Base-by-base conservation (phyloP, 2,329 filamentous ascomycete genomes). In the Colletotrichum sp. region DNA sequence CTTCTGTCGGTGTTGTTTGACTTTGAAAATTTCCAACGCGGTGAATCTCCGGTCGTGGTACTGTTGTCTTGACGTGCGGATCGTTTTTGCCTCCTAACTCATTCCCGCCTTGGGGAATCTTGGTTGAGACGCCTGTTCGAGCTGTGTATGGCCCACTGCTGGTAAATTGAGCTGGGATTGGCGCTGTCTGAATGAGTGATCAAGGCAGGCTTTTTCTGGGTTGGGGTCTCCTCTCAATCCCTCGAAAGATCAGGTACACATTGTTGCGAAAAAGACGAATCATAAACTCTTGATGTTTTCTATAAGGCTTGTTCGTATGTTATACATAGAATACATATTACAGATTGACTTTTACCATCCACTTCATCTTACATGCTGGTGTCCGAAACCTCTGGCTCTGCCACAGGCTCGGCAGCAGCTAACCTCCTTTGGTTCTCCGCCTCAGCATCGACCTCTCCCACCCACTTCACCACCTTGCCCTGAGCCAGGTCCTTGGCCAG, bases 401-500 rank as follows among this genome's bases (percentile, higher is more conserved):
- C 44, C 44, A n/a, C 44, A 49, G 11, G 19, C 19, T 66, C 22
- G 27, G 7, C 22, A 8, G 34, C 22, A 16, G 36, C 13, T 12
- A 27, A 36, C 68, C 44, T 49, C 11, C 44, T 49, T 22, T 22
- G 44, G 44, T 2, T 22, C 63, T 66, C 36, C 0, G 63, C 29
- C 62, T 44, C 52, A 36, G 49, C 29, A 64, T 74, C 62, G 19
- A 52, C 69, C 29, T 66, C 74, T 8, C 74, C 74, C 7, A 75
- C n/a, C 73, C 73, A 76, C 59, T 57, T n/a, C 4, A 77, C 36
- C 15, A 67, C 61, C 11, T 36, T 49, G 13, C 75, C 75, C 16
- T n/a, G 62, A 19, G 67, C 66, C 8, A 77, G 32, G 12, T 63
- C 39, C 15, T 67, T 49, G 11, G 63, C 75, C 5, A 71, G 27